phyloP scores from a whole-genome alignment of 1,139 yeast species.

The Debaryomyces sp. region DNA sequence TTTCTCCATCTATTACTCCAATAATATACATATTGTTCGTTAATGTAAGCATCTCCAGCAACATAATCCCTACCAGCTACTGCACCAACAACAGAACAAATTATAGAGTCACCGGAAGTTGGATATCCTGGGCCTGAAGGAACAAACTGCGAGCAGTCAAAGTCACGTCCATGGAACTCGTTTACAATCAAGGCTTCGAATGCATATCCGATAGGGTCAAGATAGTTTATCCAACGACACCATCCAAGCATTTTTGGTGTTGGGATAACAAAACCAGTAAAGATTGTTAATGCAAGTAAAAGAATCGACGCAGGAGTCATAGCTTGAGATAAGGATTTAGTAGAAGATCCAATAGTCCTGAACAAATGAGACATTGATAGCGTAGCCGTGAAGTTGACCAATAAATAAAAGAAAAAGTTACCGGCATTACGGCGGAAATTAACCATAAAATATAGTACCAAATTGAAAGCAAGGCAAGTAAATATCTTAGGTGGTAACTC shows the following conservation, averaged over 20 bases:
- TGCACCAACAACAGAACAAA: slow-evolving; percentile 70
- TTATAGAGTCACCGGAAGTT: slow-evolving; percentile 27
- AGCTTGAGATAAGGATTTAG: slow-evolving; percentile 63
- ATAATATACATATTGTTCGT: slow-evolving; percentile 46
- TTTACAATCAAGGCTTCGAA: slow-evolving; percentile 71
- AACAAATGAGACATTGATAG: slow-evolving; percentile 72
- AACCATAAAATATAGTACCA: slow-evolving; percentile 67
- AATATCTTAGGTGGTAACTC: slow-evolving; percentile 58
- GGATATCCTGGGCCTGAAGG: slow-evolving; percentile 27
- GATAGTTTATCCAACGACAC: slow-evolving; percentile 78
- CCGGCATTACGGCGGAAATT: slow-evolving; percentile 69
- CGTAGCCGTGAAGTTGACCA: slow-evolving; percentile 56
- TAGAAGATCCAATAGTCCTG: slow-evolving; percentile 59
- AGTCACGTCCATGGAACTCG: slow-evolving; percentile 53
- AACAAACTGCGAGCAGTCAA: slow-evolving; percentile 37
- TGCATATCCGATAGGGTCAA: slow-evolving; percentile 70
- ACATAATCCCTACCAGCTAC: slow-evolving; percentile 56
- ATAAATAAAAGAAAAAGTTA: slow-evolving; percentile 64
- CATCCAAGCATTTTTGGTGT: slow-evolving; percentile 70
- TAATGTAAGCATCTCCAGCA: slow-evolving; percentile 62
- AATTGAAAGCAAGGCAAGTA: slow-evolving; percentile 37
- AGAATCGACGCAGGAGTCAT: slow-evolving; percentile 73
- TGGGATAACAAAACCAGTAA: slow-evolving; percentile 76
- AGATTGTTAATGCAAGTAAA: slow-evolving; percentile 63
- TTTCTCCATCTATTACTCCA: slow-evolving; percentile 79